phyloP scores from a whole-genome alignment of 2,329 filamentous ascomycete species.

The Pseudogymnoascus sp. region DNA sequence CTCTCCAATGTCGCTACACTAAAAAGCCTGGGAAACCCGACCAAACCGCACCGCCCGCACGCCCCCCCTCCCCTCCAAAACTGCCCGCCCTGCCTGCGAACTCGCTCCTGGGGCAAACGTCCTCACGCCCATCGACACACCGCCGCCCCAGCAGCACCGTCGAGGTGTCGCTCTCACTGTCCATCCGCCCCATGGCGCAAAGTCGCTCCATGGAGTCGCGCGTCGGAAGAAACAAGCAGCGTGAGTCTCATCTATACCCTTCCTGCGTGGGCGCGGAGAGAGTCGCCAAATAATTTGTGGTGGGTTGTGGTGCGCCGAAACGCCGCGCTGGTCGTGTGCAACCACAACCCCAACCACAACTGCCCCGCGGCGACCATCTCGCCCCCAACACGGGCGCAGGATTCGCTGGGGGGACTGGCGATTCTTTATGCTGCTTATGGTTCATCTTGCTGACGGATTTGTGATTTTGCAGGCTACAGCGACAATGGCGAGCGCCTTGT shows the following conservation, averaged over 20 bases:
- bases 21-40: background rate
- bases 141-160: constrained; percentile 8
- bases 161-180: constrained; percentile 9
- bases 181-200: constrained; percentile 21
- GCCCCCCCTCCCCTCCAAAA: background rate
- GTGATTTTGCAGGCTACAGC: constrained; percentile 67
- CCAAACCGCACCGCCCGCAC: background rate
- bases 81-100: background rate
- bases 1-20: background rate
- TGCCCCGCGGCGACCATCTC: constrained; percentile 7
- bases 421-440: constrained; percentile 3
- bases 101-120: background rate
- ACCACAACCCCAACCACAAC: background rate
- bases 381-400: background rate
- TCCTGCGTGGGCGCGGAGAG: background rate
- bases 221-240: constrained; percentile 69
- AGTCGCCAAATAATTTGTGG: background rate
- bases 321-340: background rate
- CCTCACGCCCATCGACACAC: background rate
- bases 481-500: constrained; percentile 88
- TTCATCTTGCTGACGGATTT: constrained; percentile 22
- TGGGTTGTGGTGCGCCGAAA: background rate
- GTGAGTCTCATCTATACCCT: constrained; percentile 46
- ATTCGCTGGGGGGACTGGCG: constrained; percentile 16
- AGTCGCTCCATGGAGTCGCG: constrained; percentile 62